Evolutionary conservation across 495 filamentous ascomycete genomes (phyloP).

Genomic region (Glutinoglossum americanum): DNA sequence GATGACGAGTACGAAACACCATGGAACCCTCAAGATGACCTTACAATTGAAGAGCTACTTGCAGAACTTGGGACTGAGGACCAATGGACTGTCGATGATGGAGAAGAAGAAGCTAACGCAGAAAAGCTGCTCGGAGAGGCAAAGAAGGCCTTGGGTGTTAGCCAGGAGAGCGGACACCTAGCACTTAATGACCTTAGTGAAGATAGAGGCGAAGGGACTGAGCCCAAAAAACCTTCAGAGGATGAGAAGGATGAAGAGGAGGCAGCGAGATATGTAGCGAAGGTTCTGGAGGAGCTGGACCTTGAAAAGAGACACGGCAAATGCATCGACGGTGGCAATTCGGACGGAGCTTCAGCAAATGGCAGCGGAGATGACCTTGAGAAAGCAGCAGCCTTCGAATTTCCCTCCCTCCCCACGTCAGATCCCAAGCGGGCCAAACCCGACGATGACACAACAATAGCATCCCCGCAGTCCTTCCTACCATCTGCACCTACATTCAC

Average conservation of each 20-base stretch:
- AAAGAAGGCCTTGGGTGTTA: slow-evolving; percentile 14
- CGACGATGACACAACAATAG: background rate
- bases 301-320: background rate
- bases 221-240: background rate
- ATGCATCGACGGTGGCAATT: background rate
- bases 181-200: background rate
- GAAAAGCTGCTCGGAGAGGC: slow-evolving; percentile 23
- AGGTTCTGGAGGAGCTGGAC: background rate
- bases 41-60: background rate
- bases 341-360: background rate
- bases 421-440: background rate
- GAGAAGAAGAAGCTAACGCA: slow-evolving; percentile 15
- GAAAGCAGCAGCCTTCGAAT: background rate
- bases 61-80: background rate
- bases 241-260: background rate
- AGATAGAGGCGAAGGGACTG: background rate
- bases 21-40: background rate
- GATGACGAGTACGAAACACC: background rate
- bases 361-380: background rate
- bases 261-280: background rate
- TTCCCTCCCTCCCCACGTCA: background rate
- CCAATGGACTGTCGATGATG: background rate
- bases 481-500: slow-evolving; percentile 33
- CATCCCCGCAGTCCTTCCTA: slow-evolving; percentile 17
- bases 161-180: background rate